Conservation (phyloP, 352 stramenopile species). For the Phytophthora tentaculata region DNA sequence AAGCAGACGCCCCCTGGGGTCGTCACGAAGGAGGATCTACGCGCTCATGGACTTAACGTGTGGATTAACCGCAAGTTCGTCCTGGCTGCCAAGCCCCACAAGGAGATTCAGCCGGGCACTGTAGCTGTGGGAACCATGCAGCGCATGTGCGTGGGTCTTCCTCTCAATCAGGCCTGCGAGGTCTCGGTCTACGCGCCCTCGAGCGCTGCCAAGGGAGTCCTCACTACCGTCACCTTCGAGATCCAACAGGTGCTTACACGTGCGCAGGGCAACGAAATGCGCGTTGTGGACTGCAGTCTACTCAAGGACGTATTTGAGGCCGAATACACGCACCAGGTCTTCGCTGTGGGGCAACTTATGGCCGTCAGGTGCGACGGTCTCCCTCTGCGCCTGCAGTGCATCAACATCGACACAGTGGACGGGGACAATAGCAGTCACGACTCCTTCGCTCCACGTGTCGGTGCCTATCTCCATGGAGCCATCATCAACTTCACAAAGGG, state of each 20-base stretch:
- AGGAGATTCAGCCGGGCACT: slow-evolving; percentile 58
- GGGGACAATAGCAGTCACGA: slow-evolving; percentile 33
- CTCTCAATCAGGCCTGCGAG: slow-evolving; percentile 69
- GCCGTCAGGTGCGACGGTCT: slow-evolving; percentile 66
- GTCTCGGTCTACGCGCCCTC: slow-evolving; percentile 69
- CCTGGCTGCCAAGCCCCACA: slow-evolving; percentile 77
- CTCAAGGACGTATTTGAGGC: slow-evolving; percentile 76
- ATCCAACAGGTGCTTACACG: slow-evolving; percentile 80
- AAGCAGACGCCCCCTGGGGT: slow-evolving; percentile 64
- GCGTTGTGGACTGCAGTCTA: slow-evolving; percentile 75
- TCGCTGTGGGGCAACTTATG: slow-evolving; percentile 77
- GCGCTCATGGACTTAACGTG: slow-evolving; percentile 76
- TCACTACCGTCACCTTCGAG: slow-evolving; percentile 83
- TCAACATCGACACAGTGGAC: slow-evolving; percentile 62
- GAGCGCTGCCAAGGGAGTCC: slow-evolving; percentile 42
- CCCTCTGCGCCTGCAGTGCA: slow-evolving; percentile 72
- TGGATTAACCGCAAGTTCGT: slow-evolving; percentile 88
- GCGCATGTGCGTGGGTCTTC: slow-evolving; percentile 76
- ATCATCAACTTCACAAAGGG: slow-evolving; percentile 83
- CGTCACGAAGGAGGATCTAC: slow-evolving; percentile 74
- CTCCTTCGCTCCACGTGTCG: slow-evolving; percentile 43
- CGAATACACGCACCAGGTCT: slow-evolving; percentile 78
- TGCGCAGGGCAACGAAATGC: slow-evolving; percentile 61
- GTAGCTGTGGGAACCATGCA: slow-evolving; percentile 83
- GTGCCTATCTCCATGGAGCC: slow-evolving; percentile 65